Evolutionary conservation across 2,329 filamentous ascomycete genomes (phyloP).

Genomic region (Talaromyces sp.): DNA sequence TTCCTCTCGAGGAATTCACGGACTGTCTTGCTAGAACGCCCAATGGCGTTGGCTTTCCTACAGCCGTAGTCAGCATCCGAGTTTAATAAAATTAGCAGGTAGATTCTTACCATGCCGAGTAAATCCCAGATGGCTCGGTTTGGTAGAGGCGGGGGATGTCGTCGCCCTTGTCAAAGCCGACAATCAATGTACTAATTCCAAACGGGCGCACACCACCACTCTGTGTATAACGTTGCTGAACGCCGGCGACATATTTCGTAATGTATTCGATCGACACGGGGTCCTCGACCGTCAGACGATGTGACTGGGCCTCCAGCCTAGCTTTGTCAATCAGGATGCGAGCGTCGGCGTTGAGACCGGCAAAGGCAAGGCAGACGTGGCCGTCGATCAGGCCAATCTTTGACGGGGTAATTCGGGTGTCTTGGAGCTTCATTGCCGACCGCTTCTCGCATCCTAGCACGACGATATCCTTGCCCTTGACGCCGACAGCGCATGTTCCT

Average conservation of each 20-base stretch:
- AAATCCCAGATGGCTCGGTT: constrained; percentile 98
- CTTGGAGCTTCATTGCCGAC: constrained; percentile 98
- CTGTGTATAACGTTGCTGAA: constrained; percentile 98
- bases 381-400: constrained; percentile 96
- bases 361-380: constrained; percentile 95
- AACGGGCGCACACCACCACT: constrained; percentile 98
- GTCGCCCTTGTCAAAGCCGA: constrained; percentile 96
- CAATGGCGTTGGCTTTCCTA: constrained; percentile 99
- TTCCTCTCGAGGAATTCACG: constrained; percentile 98
- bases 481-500: constrained; percentile 97
- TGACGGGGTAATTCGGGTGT: constrained; percentile 96
- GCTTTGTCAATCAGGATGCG: constrained; percentile 98
- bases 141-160: constrained; percentile 87
- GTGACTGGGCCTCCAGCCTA: constrained; percentile 92
- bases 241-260: constrained; percentile 95
- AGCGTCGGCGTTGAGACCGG: constrained; percentile 94
- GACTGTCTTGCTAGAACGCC: constrained; percentile 96
- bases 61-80: constrained; percentile 12
- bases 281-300: constrained; percentile 94
- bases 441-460: constrained; percentile 98
- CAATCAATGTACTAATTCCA: constrained; percentile 94
- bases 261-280: constrained; percentile 98
- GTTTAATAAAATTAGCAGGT: background rate
- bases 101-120: constrained; percentile 81
- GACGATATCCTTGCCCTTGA: constrained; percentile 91